Evolutionary conservation across 352 stramenopile genomes (phyloP).

Genomic region (Pythium scleroteichum): DNA sequence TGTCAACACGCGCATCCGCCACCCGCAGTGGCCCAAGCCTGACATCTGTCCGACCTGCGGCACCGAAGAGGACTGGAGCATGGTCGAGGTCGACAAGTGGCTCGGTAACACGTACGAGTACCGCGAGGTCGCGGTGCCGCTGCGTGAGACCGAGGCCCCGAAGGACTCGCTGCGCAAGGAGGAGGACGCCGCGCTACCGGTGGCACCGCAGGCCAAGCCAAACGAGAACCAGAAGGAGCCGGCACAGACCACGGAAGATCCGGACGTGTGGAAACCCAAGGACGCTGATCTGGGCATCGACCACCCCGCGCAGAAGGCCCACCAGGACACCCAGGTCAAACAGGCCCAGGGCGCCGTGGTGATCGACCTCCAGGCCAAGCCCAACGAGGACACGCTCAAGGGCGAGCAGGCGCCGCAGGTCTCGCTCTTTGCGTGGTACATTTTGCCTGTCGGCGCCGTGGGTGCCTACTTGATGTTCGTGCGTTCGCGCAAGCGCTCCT

Average conservation of each 20-base stretch:
- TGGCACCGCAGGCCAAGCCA: conserved; percentile 20
- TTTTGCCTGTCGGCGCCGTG: conserved; percentile 64
- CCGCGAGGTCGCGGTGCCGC: conserved; percentile 51
- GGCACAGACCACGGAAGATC: conserved; percentile 24
- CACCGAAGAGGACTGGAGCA: conserved; percentile 51
- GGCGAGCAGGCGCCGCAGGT: conserved; percentile 52
- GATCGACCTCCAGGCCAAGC: conserved; percentile 34
- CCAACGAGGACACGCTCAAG: conserved; percentile 39
- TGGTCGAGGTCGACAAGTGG: conserved; percentile 79
- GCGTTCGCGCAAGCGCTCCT: conserved; percentile 22
- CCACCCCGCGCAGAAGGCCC: conserved; percentile 54
- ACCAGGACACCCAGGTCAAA: conserved; percentile 10
- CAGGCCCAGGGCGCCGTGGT: conserved; percentile 39
- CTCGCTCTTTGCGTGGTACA: conserved; percentile 81
- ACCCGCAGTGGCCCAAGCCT: conserved; percentile 77
- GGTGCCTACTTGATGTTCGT: conserved; percentile 70
- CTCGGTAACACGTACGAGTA: conserved; percentile 64
- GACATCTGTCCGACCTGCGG: conserved; percentile 73
- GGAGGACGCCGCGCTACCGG: conserved; percentile 13
- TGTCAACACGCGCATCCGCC: conserved; percentile 76
- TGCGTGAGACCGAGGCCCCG: conserved; percentile 23
- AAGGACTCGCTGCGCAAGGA: conserved; percentile 27
- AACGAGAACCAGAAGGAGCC: conserved; percentile 16
- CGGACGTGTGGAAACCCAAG: conserved; percentile 58
- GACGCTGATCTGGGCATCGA: conserved; percentile 66